Evolutionary conservation across 129 eudicot species (phyloP).

Genomic region (Dittrichia graveolens): DNA sequence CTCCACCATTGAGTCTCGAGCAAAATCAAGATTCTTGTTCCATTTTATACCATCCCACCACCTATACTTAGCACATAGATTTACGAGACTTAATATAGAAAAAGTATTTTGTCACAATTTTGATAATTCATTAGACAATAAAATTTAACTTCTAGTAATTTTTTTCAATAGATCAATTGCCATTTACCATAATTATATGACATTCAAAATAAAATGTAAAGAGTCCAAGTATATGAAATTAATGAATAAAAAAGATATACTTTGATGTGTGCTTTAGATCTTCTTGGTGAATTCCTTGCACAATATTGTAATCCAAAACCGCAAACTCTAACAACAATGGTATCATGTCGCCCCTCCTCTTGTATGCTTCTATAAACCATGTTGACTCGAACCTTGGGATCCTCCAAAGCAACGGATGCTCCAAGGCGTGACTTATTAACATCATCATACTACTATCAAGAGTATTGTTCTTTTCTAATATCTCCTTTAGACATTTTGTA

Average conservation of each 20-base stretch:
- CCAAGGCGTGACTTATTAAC: conserved; percentile 51
- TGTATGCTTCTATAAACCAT: conserved; percentile 47
- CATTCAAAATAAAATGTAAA: not conserved
- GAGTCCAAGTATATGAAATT: not conserved
- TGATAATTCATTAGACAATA: not conserved
- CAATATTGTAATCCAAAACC: conserved; percentile 47
- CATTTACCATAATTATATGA: not conserved
- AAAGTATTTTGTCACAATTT: not conserved
- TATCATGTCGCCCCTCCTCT: conserved; percentile 30
- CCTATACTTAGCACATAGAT: conserved; percentile 20
- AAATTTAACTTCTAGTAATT: not conserved
- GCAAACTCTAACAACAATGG: conserved; percentile 43
- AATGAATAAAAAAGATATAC: conserved; percentile 1
- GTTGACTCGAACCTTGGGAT: conserved; percentile 47
- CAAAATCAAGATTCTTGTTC: conserved; percentile 33
- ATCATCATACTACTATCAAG: not conserved
- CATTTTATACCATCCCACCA: conserved; percentile 42
- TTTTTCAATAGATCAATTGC: not conserved
- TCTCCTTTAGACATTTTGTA: conserved; percentile 22
- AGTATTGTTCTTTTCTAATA: conserved; percentile 1
- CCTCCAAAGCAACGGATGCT: conserved; percentile 48
- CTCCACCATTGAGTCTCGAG: conserved; percentile 36
- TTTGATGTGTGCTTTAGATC: conserved; percentile 42
- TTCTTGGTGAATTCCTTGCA: conserved; percentile 52
- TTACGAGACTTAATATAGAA: not conserved